Evolutionary conservation across 176 grass and related monocot species (phyloP), one percentile per base, ranked within the genome.

Genomic region (Oryza rufipogon): DNA sequence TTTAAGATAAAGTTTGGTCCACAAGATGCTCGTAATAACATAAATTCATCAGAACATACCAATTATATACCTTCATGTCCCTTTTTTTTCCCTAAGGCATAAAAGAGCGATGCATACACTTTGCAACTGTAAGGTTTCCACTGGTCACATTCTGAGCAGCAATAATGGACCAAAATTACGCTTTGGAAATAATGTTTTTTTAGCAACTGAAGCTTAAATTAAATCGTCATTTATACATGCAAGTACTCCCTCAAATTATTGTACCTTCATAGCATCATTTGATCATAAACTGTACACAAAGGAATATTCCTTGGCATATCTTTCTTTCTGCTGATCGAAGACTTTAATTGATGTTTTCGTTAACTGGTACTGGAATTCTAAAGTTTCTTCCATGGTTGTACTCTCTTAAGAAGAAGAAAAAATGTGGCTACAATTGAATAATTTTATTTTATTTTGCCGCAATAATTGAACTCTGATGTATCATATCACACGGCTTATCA

Each of bases 401-500:
- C 38, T 68, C 30, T 25, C 49, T 68, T 23, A 23, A 23, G 2
- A 32, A 32, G 17, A 33, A 67, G 13, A 41, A 51, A 17, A 6
- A 4, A 76, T 44, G 17, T 4, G 13, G 6, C 14, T 7, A 11
- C 0, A 45, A 17, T 25, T 16, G 32, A 87, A 33, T 14, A 2
- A 52, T 30, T 64, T 41, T 41, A 14, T 6, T 64, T 47, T 70
- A 26, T 17, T 60, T 39, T 15, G 39, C 52, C 54, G 1, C 39
- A 38, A 26, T 73, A 73, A 47, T 86, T 58, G 10, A 46, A 71
- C 30, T 19, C 14, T 63, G 9, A 5, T 2, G 3, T 19, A 47
- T 34, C 39, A 2, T 85, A 81, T 81, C 72, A 26, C 23, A 65
- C 64, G 30, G 19, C 33, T 56, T 84, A 75, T 77, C 77, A 7